Percentiles rank a stretch among this genome's conserved stretches.
Conservation (phyloP, 768 basidiomycete species). For the Rhodotorula kratochvilovae region DNA sequence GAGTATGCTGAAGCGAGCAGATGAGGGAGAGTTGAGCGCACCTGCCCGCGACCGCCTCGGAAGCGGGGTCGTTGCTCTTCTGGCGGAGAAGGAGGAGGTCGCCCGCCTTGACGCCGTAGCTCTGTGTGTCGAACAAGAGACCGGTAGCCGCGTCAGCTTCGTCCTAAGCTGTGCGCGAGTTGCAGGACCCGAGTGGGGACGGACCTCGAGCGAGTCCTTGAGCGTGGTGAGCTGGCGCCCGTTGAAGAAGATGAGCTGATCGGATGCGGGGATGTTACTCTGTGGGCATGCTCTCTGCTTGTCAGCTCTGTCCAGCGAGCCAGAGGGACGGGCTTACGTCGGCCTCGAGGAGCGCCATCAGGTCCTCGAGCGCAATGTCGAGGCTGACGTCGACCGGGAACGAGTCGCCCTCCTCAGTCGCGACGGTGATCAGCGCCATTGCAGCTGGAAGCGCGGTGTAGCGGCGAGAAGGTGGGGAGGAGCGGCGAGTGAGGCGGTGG, state of each 20-base stretch:
- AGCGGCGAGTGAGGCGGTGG: not conserved
- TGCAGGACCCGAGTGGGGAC: not conserved
- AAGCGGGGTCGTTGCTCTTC: constrained; percentile 46
- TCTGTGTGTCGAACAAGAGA: constrained; percentile 1
- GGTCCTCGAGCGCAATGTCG: constrained; percentile 83
- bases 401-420: constrained; percentile 47
- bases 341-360: constrained; percentile 88
- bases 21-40: too few species aligned
- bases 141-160: too few species aligned
- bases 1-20: too few species aligned
- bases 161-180: not conserved
- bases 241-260: constrained; percentile 69
- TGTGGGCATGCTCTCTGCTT: constrained; percentile 43
- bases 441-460: not conserved
- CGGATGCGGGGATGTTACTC: constrained; percentile 67
- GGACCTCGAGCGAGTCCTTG: constrained; percentile 62
- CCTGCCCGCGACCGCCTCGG: constrained; percentile 52
- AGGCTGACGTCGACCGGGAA: constrained; percentile 72
- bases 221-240: constrained; percentile 63
- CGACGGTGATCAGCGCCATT: constrained; percentile 49
- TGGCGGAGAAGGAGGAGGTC: constrained; percentile 67
- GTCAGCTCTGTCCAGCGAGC: not conserved
- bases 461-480: not conserved
- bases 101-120: constrained; percentile 61
- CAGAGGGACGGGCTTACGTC: constrained; percentile 61